These are phyloP conservation scores for Penium margaritaceum DNA, from an alignment of 139 green algal species.

Conservation along the genomic window DNA sequence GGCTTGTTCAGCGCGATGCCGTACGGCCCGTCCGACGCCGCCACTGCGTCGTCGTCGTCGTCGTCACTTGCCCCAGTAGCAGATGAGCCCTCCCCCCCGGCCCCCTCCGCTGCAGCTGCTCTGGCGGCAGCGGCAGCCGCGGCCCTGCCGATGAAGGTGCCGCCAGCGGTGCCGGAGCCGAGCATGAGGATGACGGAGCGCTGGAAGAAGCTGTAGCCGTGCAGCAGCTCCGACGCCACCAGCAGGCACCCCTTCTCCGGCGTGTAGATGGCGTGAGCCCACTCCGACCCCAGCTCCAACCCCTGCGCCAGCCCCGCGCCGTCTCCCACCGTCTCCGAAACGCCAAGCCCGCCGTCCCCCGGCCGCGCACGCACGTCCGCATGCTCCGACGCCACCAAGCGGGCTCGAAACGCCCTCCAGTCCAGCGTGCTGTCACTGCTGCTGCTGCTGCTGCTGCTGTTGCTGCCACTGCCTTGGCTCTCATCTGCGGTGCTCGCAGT, in stretches of 20 bases:
- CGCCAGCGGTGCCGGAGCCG: background rate
- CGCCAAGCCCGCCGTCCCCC: background rate
- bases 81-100: too few species aligned
- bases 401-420: conserved; percentile 28
- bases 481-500: too few species aligned
- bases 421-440: too few species aligned
- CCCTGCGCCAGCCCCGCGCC: background rate
- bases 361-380: background rate
- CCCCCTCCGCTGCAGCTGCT: too few species aligned
- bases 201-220: conserved; percentile 38
- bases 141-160: too few species aligned
- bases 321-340: background rate
- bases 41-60: too few species aligned
- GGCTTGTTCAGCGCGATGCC: conserved; percentile 38
- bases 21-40: conserved; percentile 20
- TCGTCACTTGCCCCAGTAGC: too few species aligned
- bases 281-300: background rate
- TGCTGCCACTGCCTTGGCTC: too few species aligned
- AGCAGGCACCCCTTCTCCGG: conserved; percentile 31
- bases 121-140: too few species aligned
- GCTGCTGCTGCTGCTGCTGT: too few species aligned
- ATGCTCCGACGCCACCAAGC: conserved; percentile 20
- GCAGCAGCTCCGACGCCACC: conserved; percentile 28
- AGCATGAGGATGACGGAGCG: conserved; percentile 34
- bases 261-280: conserved; percentile 26